A percentile compares a stretch with the other conserved stretches of the same genome.
Evolutionary conservation across 2,329 filamentous ascomycete genomes (phyloP).

Genomic region (Ophiosphaerella herpotricha): DNA sequence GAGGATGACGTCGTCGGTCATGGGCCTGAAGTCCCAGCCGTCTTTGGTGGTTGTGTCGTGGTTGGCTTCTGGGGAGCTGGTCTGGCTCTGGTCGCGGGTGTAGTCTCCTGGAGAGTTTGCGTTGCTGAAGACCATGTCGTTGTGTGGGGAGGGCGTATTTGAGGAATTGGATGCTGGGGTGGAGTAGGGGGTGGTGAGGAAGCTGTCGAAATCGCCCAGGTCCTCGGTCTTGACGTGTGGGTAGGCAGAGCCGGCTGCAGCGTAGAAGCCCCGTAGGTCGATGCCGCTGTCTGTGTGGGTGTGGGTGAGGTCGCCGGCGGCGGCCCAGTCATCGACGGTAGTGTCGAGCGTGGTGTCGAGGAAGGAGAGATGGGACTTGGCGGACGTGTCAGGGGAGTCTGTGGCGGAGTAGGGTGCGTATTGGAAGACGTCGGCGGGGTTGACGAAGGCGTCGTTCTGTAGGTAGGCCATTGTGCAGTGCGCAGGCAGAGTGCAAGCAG

Average conservation of each 20-base stretch:
- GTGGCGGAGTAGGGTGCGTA: slow-evolving; percentile 14
- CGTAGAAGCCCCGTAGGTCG: slow-evolving; percentile 21
- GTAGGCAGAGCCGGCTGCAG: slow-evolving; percentile 4
- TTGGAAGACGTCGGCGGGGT: slow-evolving; percentile 21
- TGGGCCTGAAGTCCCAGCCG: slow-evolving; percentile 14
- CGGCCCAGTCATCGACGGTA: slow-evolving; percentile 6
- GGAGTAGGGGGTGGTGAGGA: slow-evolving; percentile 27
- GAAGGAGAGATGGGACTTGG: slow-evolving; percentile 17
- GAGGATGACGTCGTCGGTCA: slow-evolving; percentile 21
- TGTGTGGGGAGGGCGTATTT: slow-evolving; percentile 36
- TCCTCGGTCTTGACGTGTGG: slow-evolving; percentile 21
- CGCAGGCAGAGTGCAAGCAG: not conserved
- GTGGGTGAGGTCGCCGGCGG: slow-evolving; percentile 13
- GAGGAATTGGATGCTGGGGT: slow-evolving; percentile 32
- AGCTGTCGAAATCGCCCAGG: slow-evolving; percentile 14
- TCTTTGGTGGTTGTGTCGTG: slow-evolving; percentile 24
- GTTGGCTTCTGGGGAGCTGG: slow-evolving; percentile 36
- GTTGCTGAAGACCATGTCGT: slow-evolving; percentile 37
- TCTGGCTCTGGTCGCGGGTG: slow-evolving; percentile 33
- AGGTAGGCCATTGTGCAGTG: slow-evolving; percentile 24
- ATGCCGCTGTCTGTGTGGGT: slow-evolving; percentile 32
- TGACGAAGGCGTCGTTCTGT: slow-evolving; percentile 22
- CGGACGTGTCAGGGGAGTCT: not conserved
- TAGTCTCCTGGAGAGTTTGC: slow-evolving; percentile 40
- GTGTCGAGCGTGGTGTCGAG: slow-evolving; percentile 11